A percentile compares a stretch with the other conserved stretches of the same genome.
Evolutionary conservation across 2,329 filamentous ascomycete genomes (phyloP).

Genomic region (Penicillium sp.): DNA sequence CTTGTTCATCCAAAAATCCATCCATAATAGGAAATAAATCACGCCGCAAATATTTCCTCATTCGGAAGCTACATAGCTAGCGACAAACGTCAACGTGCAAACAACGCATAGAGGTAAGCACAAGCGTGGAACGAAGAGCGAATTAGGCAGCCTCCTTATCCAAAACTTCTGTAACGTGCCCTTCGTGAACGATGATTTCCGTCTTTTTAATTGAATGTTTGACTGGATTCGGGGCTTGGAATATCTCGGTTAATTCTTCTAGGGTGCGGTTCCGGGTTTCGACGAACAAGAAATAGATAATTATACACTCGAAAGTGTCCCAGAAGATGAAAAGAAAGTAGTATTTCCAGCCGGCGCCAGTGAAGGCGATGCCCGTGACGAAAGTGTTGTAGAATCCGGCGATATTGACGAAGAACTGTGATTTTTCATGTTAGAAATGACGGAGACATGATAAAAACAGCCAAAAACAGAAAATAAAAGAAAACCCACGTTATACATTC

Average conservation of each 20-base stretch:
- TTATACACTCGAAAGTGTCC: slow-evolving; percentile 26
- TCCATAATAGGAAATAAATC: slow-evolving; percentile 4
- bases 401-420: slow-evolving; percentile 42
- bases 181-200: slow-evolving; percentile 16
- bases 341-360: slow-evolving; percentile 52
- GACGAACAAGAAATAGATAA: slow-evolving; percentile 50
- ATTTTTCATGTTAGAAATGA: background rate
- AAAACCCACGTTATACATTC: slow-evolving; percentile 38
- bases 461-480: background rate
- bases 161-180: slow-evolving; percentile 12
- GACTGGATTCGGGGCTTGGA: slow-evolving; percentile 27
- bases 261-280: slow-evolving; percentile 52
- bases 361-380: slow-evolving; percentile 43
- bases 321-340: slow-evolving; percentile 50
- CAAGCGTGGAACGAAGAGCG: background rate
- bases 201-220: slow-evolving; percentile 40
- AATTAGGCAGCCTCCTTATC: background rate
- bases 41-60: background rate
- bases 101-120: background rate
- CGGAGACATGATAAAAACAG: background rate
- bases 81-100: background rate
- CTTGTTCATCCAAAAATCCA: background rate
- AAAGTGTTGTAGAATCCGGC: slow-evolving; percentile 50
- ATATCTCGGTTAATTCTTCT: slow-evolving; percentile 53
- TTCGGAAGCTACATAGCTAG: background rate